Base-by-base conservation (phyloP, 2,329 filamentous ascomycete species). In the Aspergillus felis region DNA sequence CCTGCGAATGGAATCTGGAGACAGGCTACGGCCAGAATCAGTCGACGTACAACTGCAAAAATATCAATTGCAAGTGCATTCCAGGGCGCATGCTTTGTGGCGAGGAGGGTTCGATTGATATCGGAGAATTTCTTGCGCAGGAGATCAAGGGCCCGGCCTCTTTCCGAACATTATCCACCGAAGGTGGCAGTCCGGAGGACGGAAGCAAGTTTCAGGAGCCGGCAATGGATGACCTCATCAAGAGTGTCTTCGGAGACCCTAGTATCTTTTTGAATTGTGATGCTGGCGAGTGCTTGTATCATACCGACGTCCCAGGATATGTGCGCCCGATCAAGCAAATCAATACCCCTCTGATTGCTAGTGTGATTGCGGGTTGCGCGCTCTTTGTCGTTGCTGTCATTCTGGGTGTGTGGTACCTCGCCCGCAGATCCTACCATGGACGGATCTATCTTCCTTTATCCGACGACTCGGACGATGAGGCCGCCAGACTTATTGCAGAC, bases 341-440 rank as follows among this genome's bases (percentile, higher is more conserved):
- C 77, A 99, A 99, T 73, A 97, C 93, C 0, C 94, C 93, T 3
- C 82, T 99, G 51, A 99, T 99, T 65, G 93, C 95, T 10, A 89
- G 90, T 14, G 90, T 97, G 50, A 97, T 99, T 67, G 92, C 92
- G 25, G 88, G 85, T 6, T 90, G 87, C 68, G 89, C 89, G 0
- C 81, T 99, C 0, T 96, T 97, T 68, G 81, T 99, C 12, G 91
- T 96, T n/a, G 90, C 86, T 1, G 85, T 93, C 52, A 90, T 97
- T 50, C 77, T 97, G 17, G 69, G 86, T 1, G 86, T 92, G 22
- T 99, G 92, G 92, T 96, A 95, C 71, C 79, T 97, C 5, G 91
- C 92, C 7, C 86, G 92, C 59, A 86, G 92, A 66, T 86, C 81
- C 20, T 75, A 78, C 59, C 77, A 74, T 60, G 75, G 87, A 84